Evolutionary conservation across 768 basidiomycete genomes (phyloP), one percentile per base, ranked within the genome.

Genomic region (Boletus huronensis): DNA sequence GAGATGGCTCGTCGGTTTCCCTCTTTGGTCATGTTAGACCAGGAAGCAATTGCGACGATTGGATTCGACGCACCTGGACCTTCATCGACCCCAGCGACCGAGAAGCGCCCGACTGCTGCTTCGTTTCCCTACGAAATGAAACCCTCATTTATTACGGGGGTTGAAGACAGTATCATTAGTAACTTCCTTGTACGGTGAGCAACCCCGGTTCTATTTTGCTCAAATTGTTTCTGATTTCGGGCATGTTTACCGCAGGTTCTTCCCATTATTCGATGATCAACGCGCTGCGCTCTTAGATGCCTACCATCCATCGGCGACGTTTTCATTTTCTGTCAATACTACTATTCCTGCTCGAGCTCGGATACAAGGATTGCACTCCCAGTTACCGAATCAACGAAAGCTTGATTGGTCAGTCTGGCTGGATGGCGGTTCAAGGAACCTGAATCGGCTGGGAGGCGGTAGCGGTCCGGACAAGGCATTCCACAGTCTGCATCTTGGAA

Each of bases 261-360:
- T 98, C 74, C 82, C 86, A 9, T 69, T 83, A 2, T 95, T 90
- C 69, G 97, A 99, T 69, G 79, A 74, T 19, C 82, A 90, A 58
- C 84, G 96, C 17, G 71, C 78, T 0, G 72, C 77, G 0, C 79
- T 98, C 6, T 64, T 81, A 16, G 77, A 86, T 43, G 91, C 80
- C 19, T 99, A 98, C 68, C 82, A 90, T 55, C 83, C 89, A 1
- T 74, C 81, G 11, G 90, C 95, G n/a, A 95, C 93, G 8, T 94
- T 98, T 68, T 97, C 94, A 1, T 89, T 87, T 68, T 88, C 87
- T 19, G 82, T 83, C 62, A 95, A 94, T 68, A 95, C 94, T 1
- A 68, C 81, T 6, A 88, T 95, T 57, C 91, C 91, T 5, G 69
- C 78, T 7, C 87, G 94, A 16, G 89, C 91, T 0, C 81, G 89